A percentile compares a stretch with the other conserved stretches of the same genome.
Conservation (phyloP, 345 rosid genomes). For the Dovyalis caffra region DNA sequence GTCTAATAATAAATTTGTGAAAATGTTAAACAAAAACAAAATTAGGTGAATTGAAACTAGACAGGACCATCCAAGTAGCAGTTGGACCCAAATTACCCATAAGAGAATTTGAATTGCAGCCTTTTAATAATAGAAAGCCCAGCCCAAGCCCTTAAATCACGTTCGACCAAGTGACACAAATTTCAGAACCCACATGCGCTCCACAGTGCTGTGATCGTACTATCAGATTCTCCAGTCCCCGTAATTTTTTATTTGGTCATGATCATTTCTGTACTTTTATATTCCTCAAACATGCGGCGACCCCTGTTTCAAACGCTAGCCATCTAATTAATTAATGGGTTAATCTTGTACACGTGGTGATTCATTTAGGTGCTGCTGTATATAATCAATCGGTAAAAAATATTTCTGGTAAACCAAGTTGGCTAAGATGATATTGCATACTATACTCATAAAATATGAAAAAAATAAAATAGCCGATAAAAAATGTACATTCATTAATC, state of each 20-base stretch:
- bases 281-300: conserved; percentile 17
- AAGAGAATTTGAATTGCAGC: neutral
- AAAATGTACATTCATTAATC: no score
- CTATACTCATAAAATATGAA: no score
- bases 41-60: no score
- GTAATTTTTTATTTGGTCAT: neutral
- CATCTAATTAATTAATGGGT: no score
- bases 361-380: no score
- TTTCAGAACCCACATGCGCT: neutral
- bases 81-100: neutral
- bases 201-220: conserved; percentile 21
- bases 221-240: conserved; percentile 24
- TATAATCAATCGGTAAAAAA: no score
- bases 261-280: conserved; percentile 14
- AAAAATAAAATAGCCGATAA: no score
- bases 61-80: neutral
- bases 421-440: no score
- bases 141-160: neutral
- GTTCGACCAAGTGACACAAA: conserved; percentile 14
- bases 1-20: no score
- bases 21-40: no score
- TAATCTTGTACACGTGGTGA: no score
- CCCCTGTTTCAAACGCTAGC: neutral
- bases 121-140: neutral
- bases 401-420: no score